Evolutionary conservation across 2,329 filamentous ascomycete species (phyloP).

Genomic region (Westerdykella aurantiaca): DNA sequence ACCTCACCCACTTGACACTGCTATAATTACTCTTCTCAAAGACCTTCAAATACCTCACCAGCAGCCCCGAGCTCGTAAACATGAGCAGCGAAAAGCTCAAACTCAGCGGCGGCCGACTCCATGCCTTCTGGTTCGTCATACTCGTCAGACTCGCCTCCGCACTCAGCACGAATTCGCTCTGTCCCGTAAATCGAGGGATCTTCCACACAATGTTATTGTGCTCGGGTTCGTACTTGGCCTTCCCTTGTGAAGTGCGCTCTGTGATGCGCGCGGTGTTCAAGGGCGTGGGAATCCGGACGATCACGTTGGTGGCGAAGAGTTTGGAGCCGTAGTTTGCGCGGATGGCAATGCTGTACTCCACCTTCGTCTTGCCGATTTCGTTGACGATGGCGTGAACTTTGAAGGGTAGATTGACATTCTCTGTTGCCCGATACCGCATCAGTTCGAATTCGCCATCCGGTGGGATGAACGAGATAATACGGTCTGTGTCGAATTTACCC

Average conservation of each 20-base stretch:
- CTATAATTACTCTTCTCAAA: conserved; percentile 99
- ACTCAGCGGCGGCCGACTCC: conserved; percentile 88
- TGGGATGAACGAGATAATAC: conserved; percentile 94
- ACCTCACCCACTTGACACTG: conserved; percentile 97
- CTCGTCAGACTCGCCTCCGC: conserved; percentile 89
- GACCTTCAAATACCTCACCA: conserved; percentile 94
- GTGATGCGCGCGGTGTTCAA: conserved; percentile 93
- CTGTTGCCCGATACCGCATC: conserved; percentile 96
- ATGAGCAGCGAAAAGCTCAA: conserved; percentile 91
- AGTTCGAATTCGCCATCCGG: conserved; percentile 97
- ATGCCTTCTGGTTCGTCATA: conserved; percentile 97
- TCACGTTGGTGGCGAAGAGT: conserved; percentile 93
- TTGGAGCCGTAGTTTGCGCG: conserved; percentile 96
- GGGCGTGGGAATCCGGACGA: conserved; percentile 89
- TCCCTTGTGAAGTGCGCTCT: conserved; percentile 88
- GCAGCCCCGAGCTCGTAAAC: conserved; percentile 91
- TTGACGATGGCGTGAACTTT: conserved; percentile 99
- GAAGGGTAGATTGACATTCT: conserved; percentile 98
- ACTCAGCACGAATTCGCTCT: conserved; percentile 90
- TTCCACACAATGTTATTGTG: conserved; percentile 99
- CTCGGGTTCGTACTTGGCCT: conserved; percentile 96
- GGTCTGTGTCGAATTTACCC: conserved; percentile 91
- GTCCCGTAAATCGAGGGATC: conserved; percentile 96
- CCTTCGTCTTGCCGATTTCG: conserved; percentile 92
- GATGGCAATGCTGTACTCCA: conserved; percentile 97